Evolutionary conservation across 2,329 filamentous ascomycete species (phyloP).

Genomic region (Penicillium sp.): DNA sequence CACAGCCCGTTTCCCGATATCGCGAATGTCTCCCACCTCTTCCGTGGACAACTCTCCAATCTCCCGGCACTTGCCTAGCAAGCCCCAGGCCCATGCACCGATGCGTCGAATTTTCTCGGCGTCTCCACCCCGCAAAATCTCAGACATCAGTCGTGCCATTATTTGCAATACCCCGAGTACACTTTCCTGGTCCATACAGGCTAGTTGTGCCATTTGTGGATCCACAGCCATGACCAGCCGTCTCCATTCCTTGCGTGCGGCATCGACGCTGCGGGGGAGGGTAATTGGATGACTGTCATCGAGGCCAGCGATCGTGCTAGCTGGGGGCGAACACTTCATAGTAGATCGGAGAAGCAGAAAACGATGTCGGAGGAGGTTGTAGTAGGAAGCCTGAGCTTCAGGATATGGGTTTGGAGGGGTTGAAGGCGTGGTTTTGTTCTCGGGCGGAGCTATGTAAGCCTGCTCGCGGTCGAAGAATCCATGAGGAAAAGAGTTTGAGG

Average conservation of each 20-base stretch:
- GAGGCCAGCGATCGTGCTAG: conserved; percentile 55
- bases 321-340: conserved; percentile 58
- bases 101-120: conserved; percentile 62
- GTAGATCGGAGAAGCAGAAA: conserved; percentile 65
- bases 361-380: conserved; percentile 61
- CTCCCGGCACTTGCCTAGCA: conserved; percentile 73
- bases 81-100: conserved; percentile 81
- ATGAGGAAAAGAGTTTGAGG: conserved; percentile 53
- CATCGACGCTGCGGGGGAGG: conserved; percentile 55
- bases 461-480: conserved; percentile 72
- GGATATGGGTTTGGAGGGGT: conserved; percentile 31
- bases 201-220: conserved; percentile 53
- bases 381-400: conserved; percentile 66
- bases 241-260: conserved; percentile 58
- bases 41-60: conserved; percentile 71
- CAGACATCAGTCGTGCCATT: conserved; percentile 58
- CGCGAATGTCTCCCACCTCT: conserved; percentile 73
- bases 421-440: conserved; percentile 38
- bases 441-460: conserved; percentile 67
- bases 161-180: conserved; percentile 65
- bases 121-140: conserved; percentile 63
- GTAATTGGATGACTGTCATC: conserved; percentile 52
- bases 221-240: conserved; percentile 38
- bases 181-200: conserved; percentile 58
- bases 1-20: conserved; percentile 74